Conservation (phyloP, 1,284 basidiomycete species). For the Microbotryum saponariae region DNA sequence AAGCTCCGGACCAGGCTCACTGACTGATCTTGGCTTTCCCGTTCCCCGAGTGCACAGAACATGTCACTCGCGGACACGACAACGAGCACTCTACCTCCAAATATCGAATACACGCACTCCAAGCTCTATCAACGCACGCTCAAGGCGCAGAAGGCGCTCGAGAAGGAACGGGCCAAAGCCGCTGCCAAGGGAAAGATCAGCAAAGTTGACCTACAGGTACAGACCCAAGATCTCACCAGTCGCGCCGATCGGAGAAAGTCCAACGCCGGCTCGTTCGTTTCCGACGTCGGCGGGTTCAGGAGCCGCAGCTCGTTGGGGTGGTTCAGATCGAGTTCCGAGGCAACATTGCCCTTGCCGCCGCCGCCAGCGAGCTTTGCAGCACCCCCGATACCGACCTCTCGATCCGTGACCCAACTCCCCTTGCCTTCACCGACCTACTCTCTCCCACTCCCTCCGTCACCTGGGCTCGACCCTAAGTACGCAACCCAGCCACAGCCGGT, state of each 20-base stretch:
- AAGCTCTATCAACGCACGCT: conserved; percentile 29
- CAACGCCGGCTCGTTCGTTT: conserved; percentile 15
- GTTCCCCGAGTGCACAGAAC: conserved; percentile 1
- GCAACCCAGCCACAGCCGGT: no score
- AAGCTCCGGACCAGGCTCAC: not conserved
- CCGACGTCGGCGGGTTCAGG: conserved; percentile 11
- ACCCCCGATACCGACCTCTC: no score
- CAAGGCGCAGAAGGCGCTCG: conserved; percentile 31
- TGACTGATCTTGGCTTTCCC: not conserved
- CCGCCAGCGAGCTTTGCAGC: not conserved
- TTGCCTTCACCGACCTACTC: no score
- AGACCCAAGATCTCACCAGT: not conserved
- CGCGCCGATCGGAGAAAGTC: conserved; percentile 12
- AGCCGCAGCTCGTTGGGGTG: conserved; percentile 21
- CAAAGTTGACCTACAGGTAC: not conserved
- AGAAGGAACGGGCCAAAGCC: conserved; percentile 30
- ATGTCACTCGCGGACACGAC: conserved; percentile 10
- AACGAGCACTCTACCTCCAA: conserved; percentile 6
- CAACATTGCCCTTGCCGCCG: conserved; percentile 9
- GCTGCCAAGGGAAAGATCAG: conserved; percentile 22
- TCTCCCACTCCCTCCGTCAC: no score
- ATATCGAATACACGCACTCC: conserved; percentile 27
- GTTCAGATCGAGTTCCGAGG: conserved; percentile 28
- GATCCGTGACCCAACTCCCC: no score
- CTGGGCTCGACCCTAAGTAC: no score